Evolutionary conservation across 2,329 filamentous ascomycete genomes (phyloP), one percentile per base, ranked within the genome.

Genomic region (Exophiala oligosperma): DNA sequence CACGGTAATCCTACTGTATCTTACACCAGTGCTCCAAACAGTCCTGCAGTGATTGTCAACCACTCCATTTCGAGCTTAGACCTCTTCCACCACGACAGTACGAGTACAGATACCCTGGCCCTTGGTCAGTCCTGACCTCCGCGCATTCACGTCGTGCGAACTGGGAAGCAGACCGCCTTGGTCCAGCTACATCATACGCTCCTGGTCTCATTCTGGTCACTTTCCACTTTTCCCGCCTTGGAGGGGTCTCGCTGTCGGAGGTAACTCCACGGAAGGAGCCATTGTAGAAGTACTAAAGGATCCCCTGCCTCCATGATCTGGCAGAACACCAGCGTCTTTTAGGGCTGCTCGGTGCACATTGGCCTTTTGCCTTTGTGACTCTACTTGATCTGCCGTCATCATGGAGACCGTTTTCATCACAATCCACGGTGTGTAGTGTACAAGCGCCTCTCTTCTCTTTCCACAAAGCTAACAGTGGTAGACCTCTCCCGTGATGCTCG

Each of bases 341-440:
- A 66, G 60, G 62, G 52, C 64, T 60, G 60, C 62, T 66, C 59
- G 60, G 55, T 29, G 55, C 57, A 43, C 49, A 55, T 51, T 44
- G 53, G 56, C 56, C 57, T 55, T 44, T 56, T 44, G 40, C 49
- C 55, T 60, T 35, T 59, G 50, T 53, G 57, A 48, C 44, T 51
- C 53, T 49, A 38, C 49, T 46, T 46, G 29, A 37, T 35, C 44
- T 49, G 14, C 43, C 41, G 37, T 43, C 53, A 61, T 37, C 29
- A 90, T 91, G 89, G 89, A 92, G 75, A 89, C 89, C 66, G 94
- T 91, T 32, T 95, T 95, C 76, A 94, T 95, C 77, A 92, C 90
- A 66, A 94, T 95, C 71, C 91, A 94, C 72, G 91, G 91, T 90
- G 76, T 77, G 86, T 79, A 35, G 7, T 58, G 40, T 49, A 47